Base-by-base conservation (phyloP, 2,329 filamentous ascomycete genomes). In the Colletotrichum costaricense region DNA sequence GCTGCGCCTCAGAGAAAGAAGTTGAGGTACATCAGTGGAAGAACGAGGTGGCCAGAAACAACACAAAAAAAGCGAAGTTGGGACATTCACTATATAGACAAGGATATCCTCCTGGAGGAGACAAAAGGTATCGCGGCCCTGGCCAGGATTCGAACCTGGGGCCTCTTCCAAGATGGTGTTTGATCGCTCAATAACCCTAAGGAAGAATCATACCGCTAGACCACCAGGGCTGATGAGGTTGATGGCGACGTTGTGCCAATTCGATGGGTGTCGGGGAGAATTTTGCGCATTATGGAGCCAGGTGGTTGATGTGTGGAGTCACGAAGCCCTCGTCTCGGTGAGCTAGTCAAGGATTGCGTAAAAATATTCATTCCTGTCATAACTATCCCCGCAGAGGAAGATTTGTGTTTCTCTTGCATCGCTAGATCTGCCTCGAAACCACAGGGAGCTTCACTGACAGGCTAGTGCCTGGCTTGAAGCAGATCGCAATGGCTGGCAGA, bases 151-250 rank as follows among this genome's bases (percentile, higher is more conserved):
- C 59, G 67, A 69, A 69, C 67, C 67, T 69, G 67, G 67, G 67
- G 64, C 67, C 67, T 69, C 67, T 69, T 63, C 67, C 67, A 69
- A 28, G 56, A 4, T 60, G 16, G 19, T 63, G 24, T 28, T 14
- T 33, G 7, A 11, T 22, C 26, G 7, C 16, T 22, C 9, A 52
- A 49, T 26, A 35, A 52, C 63, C 63, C 63, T 67, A 67, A 67
- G 63, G 63, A 54, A 67, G 63, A 65, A 69, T 69, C 67, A 69
- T 69, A 69, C 67, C 67, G 67, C 67, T 69, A 69, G 67, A 69
- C 67, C 67, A 69, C 60, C 67, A 69, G 60, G 67, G 67, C 67
- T 38, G 57, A 12, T 30, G 26, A 35, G 14, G n/a, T 12, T 26
- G 24, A 19, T 67, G n/a, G 52, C n/a, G 28, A 24, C 11, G 8